Conservation (phyloP, 768 basidiomycete species). For the Pulveroboletus frians region DNA sequence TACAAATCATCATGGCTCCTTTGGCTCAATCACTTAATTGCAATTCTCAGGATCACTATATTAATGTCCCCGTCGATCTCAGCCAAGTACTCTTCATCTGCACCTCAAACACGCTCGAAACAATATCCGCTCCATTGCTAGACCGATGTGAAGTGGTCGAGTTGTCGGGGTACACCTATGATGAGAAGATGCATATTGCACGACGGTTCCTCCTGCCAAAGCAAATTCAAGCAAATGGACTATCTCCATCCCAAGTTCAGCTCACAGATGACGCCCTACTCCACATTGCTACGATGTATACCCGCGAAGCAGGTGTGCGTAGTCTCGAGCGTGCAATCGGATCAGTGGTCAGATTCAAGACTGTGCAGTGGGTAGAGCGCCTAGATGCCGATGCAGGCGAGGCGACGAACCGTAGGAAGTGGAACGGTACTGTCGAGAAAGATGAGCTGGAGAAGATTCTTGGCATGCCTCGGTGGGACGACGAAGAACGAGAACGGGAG, state of each 20-base stretch:
- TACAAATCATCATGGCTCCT: background rate
- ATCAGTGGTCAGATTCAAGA: slow-evolving; percentile 84
- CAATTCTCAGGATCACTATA: slow-evolving; percentile 71
- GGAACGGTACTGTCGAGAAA: slow-evolving; percentile 56
- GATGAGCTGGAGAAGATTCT: slow-evolving; percentile 79
- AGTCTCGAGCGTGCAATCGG: slow-evolving; percentile 84
- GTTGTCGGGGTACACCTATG: slow-evolving; percentile 79
- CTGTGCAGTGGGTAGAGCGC: slow-evolving; percentile 83
- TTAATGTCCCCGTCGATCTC: slow-evolving; percentile 84
- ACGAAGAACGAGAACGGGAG: slow-evolving; percentile 72
- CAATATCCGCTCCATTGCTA: slow-evolving; percentile 80
- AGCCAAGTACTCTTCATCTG: slow-evolving; percentile 89
- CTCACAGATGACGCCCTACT: slow-evolving; percentile 68
- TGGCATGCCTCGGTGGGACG: slow-evolving; percentile 75
- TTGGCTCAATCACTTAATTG: background rate
- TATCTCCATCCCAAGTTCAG: slow-evolving; percentile 53
- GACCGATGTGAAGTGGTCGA: slow-evolving; percentile 90
- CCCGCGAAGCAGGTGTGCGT: slow-evolving; percentile 90
- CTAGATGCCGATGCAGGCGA: slow-evolving; percentile 28
- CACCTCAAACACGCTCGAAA: slow-evolving; percentile 86
- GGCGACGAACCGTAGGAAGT: slow-evolving; percentile 35
- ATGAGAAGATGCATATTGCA: slow-evolving; percentile 90
- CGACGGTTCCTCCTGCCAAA: slow-evolving; percentile 84
- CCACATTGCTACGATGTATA: slow-evolving; percentile 73
- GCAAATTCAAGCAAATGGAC: slow-evolving; percentile 74